Conservation (phyloP, 2,329 filamentous ascomycete genomes). For the Trichoderma endophyticum region DNA sequence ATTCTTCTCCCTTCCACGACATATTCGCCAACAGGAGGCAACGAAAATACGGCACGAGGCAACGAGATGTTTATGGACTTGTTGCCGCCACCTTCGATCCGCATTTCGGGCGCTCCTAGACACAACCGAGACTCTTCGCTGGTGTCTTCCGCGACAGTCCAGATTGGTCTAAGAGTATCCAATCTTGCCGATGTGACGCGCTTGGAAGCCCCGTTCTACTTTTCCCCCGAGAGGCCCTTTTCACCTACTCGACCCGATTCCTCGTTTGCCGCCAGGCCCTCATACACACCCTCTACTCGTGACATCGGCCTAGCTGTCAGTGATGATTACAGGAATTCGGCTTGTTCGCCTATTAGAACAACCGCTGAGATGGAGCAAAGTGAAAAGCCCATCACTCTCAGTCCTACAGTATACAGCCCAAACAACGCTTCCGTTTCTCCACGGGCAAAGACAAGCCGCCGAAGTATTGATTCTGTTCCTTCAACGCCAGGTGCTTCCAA, state of each 20-base stretch:
- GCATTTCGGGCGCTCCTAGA: constrained; percentile 30
- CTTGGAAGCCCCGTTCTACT: constrained; percentile 22
- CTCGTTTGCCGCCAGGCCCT: not conserved
- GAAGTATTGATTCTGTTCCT: not conserved
- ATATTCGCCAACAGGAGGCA: constrained; percentile 11
- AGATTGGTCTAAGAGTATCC: constrained; percentile 68
- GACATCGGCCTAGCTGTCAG: not conserved
- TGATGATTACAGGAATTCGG: not conserved
- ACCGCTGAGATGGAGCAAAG: constrained; percentile 13
- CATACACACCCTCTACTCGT: constrained; percentile 4
- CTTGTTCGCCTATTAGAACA: constrained; percentile 37
- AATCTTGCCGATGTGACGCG: constrained; percentile 50
- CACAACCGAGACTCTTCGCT: constrained; percentile 60
- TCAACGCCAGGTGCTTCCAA: not conserved
- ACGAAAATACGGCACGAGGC: not conserved
- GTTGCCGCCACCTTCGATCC: constrained; percentile 44
- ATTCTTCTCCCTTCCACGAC: constrained; percentile 37
- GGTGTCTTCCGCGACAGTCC: constrained; percentile 64
- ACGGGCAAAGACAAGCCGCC: not conserved
- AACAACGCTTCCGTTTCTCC: not conserved
- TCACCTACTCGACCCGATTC: not conserved
- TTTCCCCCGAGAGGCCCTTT: not conserved
- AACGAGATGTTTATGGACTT: constrained; percentile 7
- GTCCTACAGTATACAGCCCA: constrained; percentile 52
- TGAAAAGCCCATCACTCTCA: constrained; percentile 39